Conservation (phyloP, 192 early-diverging fungal species). For the Diversispora eburnea region DNA sequence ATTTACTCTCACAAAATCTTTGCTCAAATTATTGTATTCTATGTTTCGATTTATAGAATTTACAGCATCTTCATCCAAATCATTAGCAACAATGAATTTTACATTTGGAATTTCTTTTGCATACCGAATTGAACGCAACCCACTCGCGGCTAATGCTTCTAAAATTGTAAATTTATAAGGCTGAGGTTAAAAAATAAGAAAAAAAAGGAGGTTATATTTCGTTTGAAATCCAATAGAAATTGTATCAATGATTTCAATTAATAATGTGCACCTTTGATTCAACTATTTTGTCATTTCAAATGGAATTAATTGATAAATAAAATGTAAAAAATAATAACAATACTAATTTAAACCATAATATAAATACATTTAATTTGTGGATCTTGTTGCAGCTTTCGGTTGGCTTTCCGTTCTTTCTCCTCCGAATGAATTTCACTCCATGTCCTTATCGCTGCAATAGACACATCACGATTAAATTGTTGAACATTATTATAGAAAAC, state of each 20-base stretch:
- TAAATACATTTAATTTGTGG: slow-evolving; percentile 15
- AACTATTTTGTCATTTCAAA: no score
- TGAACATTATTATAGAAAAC: slow-evolving; percentile 99
- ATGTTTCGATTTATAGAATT: slow-evolving; percentile 83
- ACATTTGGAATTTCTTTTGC: slow-evolving; percentile 88
- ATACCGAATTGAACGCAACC: slow-evolving; percentile 92
- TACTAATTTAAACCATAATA: not conserved
- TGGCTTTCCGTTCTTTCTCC: slow-evolving; percentile 52
- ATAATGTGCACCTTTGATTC: no score
- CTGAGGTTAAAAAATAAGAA: not conserved
- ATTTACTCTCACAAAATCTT: slow-evolving; percentile 72
- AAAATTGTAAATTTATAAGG: slow-evolving; percentile 61
- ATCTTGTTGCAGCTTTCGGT: slow-evolving; percentile 42
- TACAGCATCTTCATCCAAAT: slow-evolving; percentile 86
- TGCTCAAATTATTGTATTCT: slow-evolving; percentile 73
- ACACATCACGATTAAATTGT: slow-evolving; percentile 97
- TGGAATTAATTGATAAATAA: no score
- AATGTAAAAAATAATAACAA: not conserved
- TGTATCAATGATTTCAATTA: no score
- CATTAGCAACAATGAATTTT: slow-evolving; percentile 84
- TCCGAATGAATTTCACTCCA: slow-evolving; percentile 79
- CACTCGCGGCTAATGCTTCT: slow-evolving; percentile 94
- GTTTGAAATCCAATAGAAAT: no score
- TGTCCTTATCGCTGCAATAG: slow-evolving; percentile 89
- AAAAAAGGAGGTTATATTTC: no score